Evolutionary conservation across 2,329 filamentous ascomycete genomes (phyloP).

Genomic region (Tolypocladium inflatum): DNA sequence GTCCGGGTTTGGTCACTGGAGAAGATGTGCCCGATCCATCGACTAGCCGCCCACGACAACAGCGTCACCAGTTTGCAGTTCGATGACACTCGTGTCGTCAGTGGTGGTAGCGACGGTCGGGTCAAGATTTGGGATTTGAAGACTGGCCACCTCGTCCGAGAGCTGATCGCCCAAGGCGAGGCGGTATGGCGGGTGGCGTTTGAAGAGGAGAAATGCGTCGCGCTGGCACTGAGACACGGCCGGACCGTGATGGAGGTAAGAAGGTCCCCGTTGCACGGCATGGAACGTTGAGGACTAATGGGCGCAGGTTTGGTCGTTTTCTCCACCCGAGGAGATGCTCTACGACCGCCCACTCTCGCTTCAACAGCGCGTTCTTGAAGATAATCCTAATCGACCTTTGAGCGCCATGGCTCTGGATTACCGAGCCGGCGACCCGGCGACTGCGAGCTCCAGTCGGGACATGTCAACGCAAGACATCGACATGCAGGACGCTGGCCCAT

Average conservation of each 20-base stretch:
- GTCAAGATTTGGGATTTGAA: slow-evolving; percentile 98
- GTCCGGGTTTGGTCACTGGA: slow-evolving; percentile 94
- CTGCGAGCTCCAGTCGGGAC: slow-evolving; percentile 21
- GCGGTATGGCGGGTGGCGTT: slow-evolving; percentile 98
- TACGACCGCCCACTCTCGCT: slow-evolving; percentile 43
- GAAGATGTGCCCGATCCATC: slow-evolving; percentile 84
- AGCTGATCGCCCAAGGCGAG: slow-evolving; percentile 84
- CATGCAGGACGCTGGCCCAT: slow-evolving; percentile 47
- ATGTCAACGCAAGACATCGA: slow-evolving; percentile 37
- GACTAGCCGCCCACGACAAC: slow-evolving; percentile 93
- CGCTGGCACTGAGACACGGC: slow-evolving; percentile 75
- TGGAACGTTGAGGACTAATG: not conserved
- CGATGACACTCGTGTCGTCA: slow-evolving; percentile 90
- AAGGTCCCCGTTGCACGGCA: not conserved
- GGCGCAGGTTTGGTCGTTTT: slow-evolving; percentile 82
- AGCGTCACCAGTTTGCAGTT: slow-evolving; percentile 97
- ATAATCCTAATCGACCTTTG: slow-evolving; percentile 36
- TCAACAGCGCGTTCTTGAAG: slow-evolving; percentile 35
- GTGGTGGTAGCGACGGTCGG: slow-evolving; percentile 90
- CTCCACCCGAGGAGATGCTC: slow-evolving; percentile 65
- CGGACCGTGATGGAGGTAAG: slow-evolving; percentile 96
- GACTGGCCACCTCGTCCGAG: slow-evolving; percentile 80
- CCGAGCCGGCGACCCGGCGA: slow-evolving; percentile 19
- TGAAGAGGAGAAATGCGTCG: slow-evolving; percentile 95
- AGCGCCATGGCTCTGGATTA: slow-evolving; percentile 41